Evolutionary conservation across 139 green algal genomes (phyloP), one percentile per base, ranked within the genome.

Genomic region (Closterium sp.): DNA sequence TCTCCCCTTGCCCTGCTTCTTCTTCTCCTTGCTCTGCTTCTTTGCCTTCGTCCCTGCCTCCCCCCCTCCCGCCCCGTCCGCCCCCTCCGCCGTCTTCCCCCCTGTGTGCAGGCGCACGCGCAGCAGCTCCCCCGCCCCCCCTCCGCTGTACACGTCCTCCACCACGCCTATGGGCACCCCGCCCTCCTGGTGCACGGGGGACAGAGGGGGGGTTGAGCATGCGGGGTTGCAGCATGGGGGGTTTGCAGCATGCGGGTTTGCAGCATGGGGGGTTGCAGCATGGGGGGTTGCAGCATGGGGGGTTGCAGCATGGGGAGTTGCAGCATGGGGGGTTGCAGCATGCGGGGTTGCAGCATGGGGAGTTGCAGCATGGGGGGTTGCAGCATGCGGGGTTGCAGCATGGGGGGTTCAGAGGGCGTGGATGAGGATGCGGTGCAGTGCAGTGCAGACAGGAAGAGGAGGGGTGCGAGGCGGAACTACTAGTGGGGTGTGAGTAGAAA

Each of bases 41-140:
- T 32, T 86, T 86, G 83, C n/a, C n/a, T 28, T 86, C 30, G 1
- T 86, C 83, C 83, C n/a, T 86, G n/a, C 30, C 83, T 19, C 55
- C 25, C 16, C 55, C 55, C 55, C 55, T 19, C 2, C 55, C 55
- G 55, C 55, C 55, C 55, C 55, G 16, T 76, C 12, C 25, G 55
- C 4, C 55, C 55, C 55, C 12, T 28, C 55, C 55, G 12, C 55
- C 55, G 16, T 1, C 55, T 28, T 19, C 16, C 25, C 55, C 55
- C 55, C 12, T 76, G 55, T 76, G 55, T 76, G 55, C 55, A 91
- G 87, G 31, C 21, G 33, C 21, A 91, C 34, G 5, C 28, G 33
- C 33, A 93, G 90, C 28, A 93, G 90, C n/a, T 93, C 90, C 25
- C 90, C 43, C 25, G 86, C 85, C 9, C 55, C 55, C 55, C 86